Conservation (phyloP, 2,329 filamentous ascomycete genomes). For the Magnaporthiopsis rhizophila region DNA sequence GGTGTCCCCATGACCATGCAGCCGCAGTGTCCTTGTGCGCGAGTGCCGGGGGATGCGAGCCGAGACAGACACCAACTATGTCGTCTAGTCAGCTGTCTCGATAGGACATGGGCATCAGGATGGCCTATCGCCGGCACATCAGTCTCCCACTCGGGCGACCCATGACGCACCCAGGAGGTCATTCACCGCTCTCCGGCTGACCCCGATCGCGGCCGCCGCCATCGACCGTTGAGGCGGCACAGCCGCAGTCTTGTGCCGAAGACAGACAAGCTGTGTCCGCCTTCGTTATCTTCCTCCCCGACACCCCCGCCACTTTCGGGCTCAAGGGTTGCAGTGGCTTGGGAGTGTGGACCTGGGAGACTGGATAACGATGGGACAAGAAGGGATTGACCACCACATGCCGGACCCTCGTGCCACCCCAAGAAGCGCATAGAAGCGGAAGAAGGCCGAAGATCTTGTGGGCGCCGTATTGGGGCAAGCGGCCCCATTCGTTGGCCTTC, state of each 20-base stretch:
- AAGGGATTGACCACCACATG: background rate
- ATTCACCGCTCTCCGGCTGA: background rate
- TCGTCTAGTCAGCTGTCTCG: background rate
- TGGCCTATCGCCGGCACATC: background rate
- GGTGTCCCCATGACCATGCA: background rate
- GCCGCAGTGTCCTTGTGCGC: background rate
- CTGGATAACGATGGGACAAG: background rate
- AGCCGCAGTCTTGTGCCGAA: background rate
- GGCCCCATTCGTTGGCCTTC: background rate
- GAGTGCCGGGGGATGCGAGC: background rate
- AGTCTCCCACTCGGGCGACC: too few relatives aligned
- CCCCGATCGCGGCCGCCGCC: background rate
- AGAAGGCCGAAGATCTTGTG: background rate
- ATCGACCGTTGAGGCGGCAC: background rate
- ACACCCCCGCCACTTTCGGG: background rate
- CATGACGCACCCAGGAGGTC: background rate
- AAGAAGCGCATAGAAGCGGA: background rate
- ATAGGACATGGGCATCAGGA: background rate
- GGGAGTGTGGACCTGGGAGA: background rate
- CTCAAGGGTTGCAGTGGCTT: background rate
- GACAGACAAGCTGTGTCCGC: background rate
- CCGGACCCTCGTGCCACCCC: background rate
- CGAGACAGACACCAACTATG: background rate
- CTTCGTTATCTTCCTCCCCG: background rate
- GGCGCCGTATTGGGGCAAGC: background rate